Evolutionary conservation across 805 yeast species (phyloP), one percentile per base, ranked within the genome.

Genomic region (Candida golubevii): DNA sequence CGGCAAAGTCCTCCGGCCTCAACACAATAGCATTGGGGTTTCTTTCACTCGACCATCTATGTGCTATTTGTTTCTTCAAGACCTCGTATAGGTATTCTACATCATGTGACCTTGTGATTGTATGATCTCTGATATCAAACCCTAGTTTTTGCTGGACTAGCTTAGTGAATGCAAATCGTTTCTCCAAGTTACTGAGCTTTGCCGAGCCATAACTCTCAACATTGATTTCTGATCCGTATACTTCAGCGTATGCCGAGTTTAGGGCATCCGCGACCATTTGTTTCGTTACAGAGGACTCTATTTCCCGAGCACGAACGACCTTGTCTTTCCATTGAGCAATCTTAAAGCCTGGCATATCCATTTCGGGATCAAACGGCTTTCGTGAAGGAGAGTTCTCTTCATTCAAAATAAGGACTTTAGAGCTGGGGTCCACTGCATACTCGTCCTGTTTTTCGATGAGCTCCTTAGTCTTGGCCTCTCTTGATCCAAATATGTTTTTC

Each of bases 21-120:
- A 87, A 69, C 48, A 81, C 79, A 44, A 87, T 78, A 27, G 88
- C 91, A 55, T 84, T 78, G n/a, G 93, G 89, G 56, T 81, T 78
- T 59, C 81, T 75, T 58, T 84, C 89, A 54, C 77, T 78, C 51
- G 67, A 74, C 58, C 67, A 66, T 54, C 72, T 68, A 14, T 57
- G 53, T 18, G 73, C 71, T 26, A 74, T 66, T n/a, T 73, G 59
- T 44, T 63, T 49, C 8, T 53, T 42, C 38, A 79, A 62, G 42
- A 71, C 72, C 0, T 54, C 44, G 44, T 64, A 62, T 33, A 83
- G 66, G 33, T 61, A 63, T 1, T 49, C 59, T 18, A 75, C 63
- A 11, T 66, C 61, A 47, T 67, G 70, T 6, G 77, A 53, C 42
- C 62, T 61, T 7, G 80, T 56, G 27, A 82, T 58, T 31, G 67